Conservation (phyloP, 2,329 filamentous ascomycete species). For the Arthrobotrys entomopaga region DNA sequence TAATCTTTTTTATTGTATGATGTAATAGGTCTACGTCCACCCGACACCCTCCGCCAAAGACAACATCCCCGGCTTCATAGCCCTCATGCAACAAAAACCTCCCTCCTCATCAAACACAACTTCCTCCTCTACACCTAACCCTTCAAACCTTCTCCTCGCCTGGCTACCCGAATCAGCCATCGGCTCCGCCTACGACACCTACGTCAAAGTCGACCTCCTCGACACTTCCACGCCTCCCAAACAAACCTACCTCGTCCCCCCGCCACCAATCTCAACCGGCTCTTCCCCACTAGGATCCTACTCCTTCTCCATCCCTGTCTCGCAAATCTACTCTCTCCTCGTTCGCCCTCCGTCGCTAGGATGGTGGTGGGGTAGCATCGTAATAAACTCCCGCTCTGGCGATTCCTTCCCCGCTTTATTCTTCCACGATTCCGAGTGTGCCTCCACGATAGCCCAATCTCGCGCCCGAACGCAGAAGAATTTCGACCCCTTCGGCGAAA, state of each 20-base stretch:
- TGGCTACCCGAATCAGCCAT: slow-evolving; percentile 93
- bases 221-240: slow-evolving; percentile 77
- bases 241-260: slow-evolving; percentile 89
- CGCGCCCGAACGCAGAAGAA: slow-evolving; percentile 83
- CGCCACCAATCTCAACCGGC: slow-evolving; percentile 83
- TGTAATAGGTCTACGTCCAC: slow-evolving; percentile 85
- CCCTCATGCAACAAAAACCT: slow-evolving; percentile 87
- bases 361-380: slow-evolving; percentile 97
- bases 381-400: slow-evolving; percentile 89
- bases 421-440: slow-evolving; percentile 97
- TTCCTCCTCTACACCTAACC: slow-evolving; percentile 61
- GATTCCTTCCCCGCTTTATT: slow-evolving; percentile 96
- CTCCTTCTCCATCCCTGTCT: slow-evolving; percentile 89
- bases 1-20: too few relatives aligned
- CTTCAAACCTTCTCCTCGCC: slow-evolving; percentile 76
- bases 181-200: slow-evolving; percentile 84
- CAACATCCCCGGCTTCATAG: slow-evolving; percentile 93
- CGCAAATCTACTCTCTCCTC: slow-evolving; percentile 87
- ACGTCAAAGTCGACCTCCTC: slow-evolving; percentile 92
- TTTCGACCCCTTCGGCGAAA: slow-evolving; percentile 89
- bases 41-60: slow-evolving; percentile 92
- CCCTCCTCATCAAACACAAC: slow-evolving; percentile 57
- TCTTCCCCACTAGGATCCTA: slow-evolving; percentile 77
- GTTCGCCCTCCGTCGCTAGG: slow-evolving; percentile 91
- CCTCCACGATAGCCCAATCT: slow-evolving; percentile 92